A percentile compares a stretch with the other conserved stretches of the same genome.
Conservation (phyloP, 768 basidiomycete species). For the Lactarius akahatsu region DNA sequence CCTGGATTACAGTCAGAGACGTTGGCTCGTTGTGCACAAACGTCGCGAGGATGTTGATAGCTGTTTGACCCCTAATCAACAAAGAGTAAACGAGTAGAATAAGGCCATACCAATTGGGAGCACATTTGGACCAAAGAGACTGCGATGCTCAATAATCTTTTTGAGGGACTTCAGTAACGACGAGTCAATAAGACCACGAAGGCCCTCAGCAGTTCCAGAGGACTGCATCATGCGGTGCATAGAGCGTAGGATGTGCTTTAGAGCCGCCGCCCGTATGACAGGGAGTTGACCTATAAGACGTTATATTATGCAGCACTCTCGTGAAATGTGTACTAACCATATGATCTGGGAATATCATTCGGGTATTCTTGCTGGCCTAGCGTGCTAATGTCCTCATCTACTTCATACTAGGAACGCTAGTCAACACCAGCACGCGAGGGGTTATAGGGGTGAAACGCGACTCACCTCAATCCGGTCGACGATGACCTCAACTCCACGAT, state of each 20-base stretch:
- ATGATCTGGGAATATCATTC: conserved; percentile 45
- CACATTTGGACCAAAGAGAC: conserved; percentile 82
- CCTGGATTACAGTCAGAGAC: conserved; percentile 88
- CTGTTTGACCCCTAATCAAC: conserved; percentile 41
- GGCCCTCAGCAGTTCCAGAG: conserved; percentile 88
- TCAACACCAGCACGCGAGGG: conserved; percentile 10
- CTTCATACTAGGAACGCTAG: conserved; percentile 34
- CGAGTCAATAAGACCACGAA: conserved; percentile 91
- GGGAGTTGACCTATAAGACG: conserved; percentile 60
- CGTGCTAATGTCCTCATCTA: conserved; percentile 32
- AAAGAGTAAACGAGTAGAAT: conserved; percentile 8
- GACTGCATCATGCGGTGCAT: conserved; percentile 98
- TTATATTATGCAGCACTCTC: conserved; percentile 12
- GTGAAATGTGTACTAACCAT: conserved; percentile 42
- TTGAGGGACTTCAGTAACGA: conserved; percentile 82
- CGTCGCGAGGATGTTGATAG: conserved; percentile 93
- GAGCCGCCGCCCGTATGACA: conserved; percentile 70
- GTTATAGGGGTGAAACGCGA: neutral
- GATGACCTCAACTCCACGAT: conserved; percentile 79
- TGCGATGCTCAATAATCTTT: conserved; percentile 80
- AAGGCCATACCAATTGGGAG: conserved; percentile 70
- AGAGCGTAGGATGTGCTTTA: conserved; percentile 88
- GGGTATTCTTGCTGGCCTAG: conserved; percentile 58
- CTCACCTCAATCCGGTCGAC: conserved; percentile 86
- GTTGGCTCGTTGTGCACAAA: conserved; percentile 99